Base-by-base conservation (phyloP, 768 basidiomycete species). In the Gloeophyllum trabeum region DNA sequence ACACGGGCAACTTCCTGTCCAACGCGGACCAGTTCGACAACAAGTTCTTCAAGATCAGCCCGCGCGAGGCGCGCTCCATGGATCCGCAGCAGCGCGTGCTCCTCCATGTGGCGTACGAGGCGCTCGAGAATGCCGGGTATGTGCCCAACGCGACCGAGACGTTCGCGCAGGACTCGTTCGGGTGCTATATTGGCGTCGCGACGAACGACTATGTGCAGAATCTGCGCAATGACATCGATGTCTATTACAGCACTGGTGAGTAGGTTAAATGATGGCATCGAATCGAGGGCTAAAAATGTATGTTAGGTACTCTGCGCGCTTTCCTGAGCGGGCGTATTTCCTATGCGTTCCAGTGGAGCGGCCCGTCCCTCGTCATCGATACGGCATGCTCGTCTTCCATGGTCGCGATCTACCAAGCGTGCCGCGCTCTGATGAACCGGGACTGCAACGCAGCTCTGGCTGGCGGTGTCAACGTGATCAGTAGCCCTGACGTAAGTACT, bases 331-430 rank as follows among this genome's bases (percentile, higher is more conserved):
- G 84, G 6, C 75, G 81, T 18, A 66, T 86, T 40, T 81, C 82
- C 1, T 76, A 82, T 48, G 75, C 72, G 3, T 75, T 84, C 66
- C 65, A 73, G 43, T 64, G 82, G 36, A 65, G 76, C 26, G 84
- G 84, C 0, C 82, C 83, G 1, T 84, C 83, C 0, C 61, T 81
- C 14, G 79, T 81, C 1, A 59, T 82, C 25, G 80, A 87, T 46
- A 86, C 83, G 0, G 80, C 82, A 1, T 86, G 84, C 54, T 86
- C 82, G 5, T 80, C 81, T 3, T 81, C 81, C 4, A 59, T 68
- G 24, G 72, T 79, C 12, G 80, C 81, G 6, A 61, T 86, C 21
- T 72, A 86, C 57, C 79, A 79, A 47, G 84, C 77, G 0, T 76
- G 70, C 38, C 75, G 82, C 35, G 76, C 81, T 0, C 58, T 87